A percentile compares a stretch with the other conserved stretches of the same genome.
phyloP scores from a whole-genome alignment of 176 grass and related monocot genomes.

The Bromus sterilis region DNA sequence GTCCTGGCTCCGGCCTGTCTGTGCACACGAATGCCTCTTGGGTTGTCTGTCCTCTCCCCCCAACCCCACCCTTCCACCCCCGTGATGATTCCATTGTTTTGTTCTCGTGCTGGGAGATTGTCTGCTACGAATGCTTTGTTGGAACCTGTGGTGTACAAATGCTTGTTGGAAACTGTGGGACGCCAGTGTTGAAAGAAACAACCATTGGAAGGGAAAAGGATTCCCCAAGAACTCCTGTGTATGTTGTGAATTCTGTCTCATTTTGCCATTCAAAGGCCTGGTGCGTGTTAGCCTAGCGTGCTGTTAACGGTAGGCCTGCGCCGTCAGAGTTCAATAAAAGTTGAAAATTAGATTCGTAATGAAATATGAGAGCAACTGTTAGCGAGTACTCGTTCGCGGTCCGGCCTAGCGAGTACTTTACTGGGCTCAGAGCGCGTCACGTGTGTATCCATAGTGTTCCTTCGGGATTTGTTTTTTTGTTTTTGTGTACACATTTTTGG shows the following conservation, averaged over 20 bases:
- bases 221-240: background rate
- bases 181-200: background rate
- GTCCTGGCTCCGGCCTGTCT: background rate
- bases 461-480: too few relatives aligned
- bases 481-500: too few relatives aligned
- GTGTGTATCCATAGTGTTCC: too few relatives aligned
- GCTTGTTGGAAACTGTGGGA: background rate
- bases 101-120: background rate
- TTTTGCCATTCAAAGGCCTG: background rate
- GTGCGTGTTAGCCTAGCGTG: background rate
- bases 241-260: background rate
- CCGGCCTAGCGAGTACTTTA: too few relatives aligned
- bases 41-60: background rate
- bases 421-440: too few relatives aligned
- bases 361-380: too few relatives aligned
- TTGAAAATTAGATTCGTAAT: too few relatives aligned
- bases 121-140: too few relatives aligned
- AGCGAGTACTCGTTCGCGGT: too few relatives aligned
- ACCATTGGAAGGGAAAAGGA: background rate
- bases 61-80: too few relatives aligned
- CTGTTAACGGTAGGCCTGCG: background rate
- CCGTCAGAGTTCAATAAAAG: too few relatives aligned
- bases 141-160: slow-evolving; percentile 28
- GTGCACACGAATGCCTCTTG: background rate
- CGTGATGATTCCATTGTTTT: background rate